A percentile compares a stretch with the other conserved stretches of the same genome.
These are phyloP conservation scores for Xylaria acuta DNA, from an alignment of 495 filamentous ascomycete species.

Conservation along the genomic window DNA sequence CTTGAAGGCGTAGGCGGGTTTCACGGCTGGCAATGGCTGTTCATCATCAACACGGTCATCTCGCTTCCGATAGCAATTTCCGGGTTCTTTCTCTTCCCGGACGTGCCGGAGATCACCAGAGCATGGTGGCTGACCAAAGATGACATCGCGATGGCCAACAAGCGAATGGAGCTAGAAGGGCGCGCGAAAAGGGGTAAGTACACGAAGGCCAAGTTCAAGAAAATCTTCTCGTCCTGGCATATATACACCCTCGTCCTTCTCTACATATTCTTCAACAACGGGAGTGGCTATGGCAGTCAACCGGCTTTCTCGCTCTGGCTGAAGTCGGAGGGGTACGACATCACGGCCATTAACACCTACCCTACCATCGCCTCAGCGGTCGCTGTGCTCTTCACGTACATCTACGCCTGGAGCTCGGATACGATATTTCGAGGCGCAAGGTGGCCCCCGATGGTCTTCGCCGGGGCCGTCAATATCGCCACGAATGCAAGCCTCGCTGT, in stretches of 20 bases:
- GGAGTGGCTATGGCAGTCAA: conserved; percentile 37
- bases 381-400: conserved; percentile 49
- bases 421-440: conserved; percentile 58
- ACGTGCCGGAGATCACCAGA: conserved; percentile 64
- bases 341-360: conserved; percentile 50
- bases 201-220: conserved; percentile 47
- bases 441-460: conserved; percentile 59
- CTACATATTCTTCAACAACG: conserved; percentile 50
- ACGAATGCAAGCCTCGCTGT: conserved; percentile 48
- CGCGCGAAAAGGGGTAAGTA: conserved; percentile 46
- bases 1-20: conserved; percentile 58
- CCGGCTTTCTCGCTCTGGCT: conserved; percentile 46
- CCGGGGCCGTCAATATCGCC: conserved; percentile 49
- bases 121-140: conserved; percentile 56
- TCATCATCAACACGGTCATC: conserved; percentile 56
- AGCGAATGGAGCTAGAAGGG: conserved; percentile 54
- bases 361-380: conserved; percentile 54
- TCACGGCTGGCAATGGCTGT: conserved; percentile 57
- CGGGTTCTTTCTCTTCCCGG: conserved; percentile 66
- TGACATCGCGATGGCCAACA: conserved; percentile 48
- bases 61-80: conserved; percentile 56
- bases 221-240: conserved; percentile 53
- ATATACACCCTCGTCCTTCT: conserved; percentile 47
- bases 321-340: conserved; percentile 45
- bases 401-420: conserved; percentile 55